Base-by-base conservation (phyloP, 2,329 filamentous ascomycete genomes). In the Phialocephala sp. region DNA sequence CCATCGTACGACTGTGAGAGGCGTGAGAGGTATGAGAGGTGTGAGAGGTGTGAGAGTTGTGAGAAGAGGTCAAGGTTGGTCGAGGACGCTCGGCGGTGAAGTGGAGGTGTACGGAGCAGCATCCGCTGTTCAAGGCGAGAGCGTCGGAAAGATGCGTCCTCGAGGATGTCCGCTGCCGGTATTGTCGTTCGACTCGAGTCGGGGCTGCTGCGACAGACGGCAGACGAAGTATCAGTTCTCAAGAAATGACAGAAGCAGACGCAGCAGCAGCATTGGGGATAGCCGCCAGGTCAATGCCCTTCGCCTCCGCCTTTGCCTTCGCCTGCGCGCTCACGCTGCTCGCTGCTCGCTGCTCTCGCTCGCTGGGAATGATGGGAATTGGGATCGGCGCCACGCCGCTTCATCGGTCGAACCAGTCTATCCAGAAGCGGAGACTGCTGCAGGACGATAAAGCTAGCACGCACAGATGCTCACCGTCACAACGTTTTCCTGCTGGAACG, bases 171-270 rank as follows among this genome's bases (percentile, higher is more conserved):
- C 8, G 45, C 45, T 14, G n/a, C 45, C 22, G 20, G 9, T 50
- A 20, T 32, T 32, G 3, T 47, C 18, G 50, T 27, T 35, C 12
- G 27, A 20, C n/a, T 18, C 6, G 18, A n/a, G n/a, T n/a, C n/a
- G n/a, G n/a, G 55, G 32, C 9, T 39, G 35, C 18, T 22, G 9
- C 27, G 27, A 32, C 27, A 5, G 35, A 22, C 14, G 4, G 35
- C 9, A 57, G n/a, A n/a, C n/a, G n/a, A n/a, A n/a, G n/a, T 57
- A 57, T 57, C 55, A 57, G 55, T 39, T 57, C 55, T n/a, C 32
- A 37, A 39, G 18, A 54, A 57, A 20, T 57, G 55, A 57, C 20
- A 57, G 35, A 57, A 3, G 27, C 27, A 6, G 27, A 32, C 27
- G 27, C 27, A 32, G 27, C 3, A 22, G 32, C 8, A 22, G 36